Evolutionary conservation across 176 grass and related monocot species (phyloP).

Genomic region (Musa schizocarpa): DNA sequence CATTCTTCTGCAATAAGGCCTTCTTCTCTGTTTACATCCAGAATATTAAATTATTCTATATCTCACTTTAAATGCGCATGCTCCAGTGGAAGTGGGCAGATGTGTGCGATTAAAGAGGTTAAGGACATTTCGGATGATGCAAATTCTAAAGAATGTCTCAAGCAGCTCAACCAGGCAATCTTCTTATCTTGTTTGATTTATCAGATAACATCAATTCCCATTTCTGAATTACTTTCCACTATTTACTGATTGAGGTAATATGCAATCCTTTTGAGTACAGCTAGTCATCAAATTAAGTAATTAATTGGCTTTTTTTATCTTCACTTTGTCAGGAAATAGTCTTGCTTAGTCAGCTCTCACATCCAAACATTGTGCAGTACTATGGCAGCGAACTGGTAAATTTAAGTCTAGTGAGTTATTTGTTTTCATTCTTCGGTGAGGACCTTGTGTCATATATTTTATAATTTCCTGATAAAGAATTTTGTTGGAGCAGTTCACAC

Average conservation of each 20-base stretch:
- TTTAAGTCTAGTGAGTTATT: constrained; percentile 18
- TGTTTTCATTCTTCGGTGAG: background rate
- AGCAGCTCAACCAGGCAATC: constrained; percentile 80
- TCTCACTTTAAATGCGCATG: constrained; percentile 17
- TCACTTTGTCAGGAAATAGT: constrained; percentile 58
- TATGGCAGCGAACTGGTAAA: constrained; percentile 77
- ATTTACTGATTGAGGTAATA: background rate
- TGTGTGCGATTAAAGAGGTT: constrained; percentile 97
- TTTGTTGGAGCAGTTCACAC: background rate
- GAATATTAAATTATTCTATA: constrained; percentile 4
- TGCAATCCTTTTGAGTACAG: background rate
- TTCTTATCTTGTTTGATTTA: constrained; percentile 16
- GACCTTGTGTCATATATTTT: background rate
- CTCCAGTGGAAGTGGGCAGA: constrained; percentile 74
- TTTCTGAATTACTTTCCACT: constrained; percentile 2
- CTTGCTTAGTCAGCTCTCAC: constrained; percentile 75
- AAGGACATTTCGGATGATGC: constrained; percentile 88
- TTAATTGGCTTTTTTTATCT: constrained; percentile 9
- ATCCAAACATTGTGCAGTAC: constrained; percentile 94
- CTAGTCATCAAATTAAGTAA: constrained; percentile 8
- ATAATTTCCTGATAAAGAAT: background rate
- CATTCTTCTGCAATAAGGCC: constrained; percentile 9
- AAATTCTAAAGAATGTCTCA: constrained; percentile 91
- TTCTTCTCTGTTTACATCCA: background rate
- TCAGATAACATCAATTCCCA: background rate